Evolutionary conservation across 1,284 basidiomycete genomes (phyloP).

Genomic region (Ganoderma lingzhi): DNA sequence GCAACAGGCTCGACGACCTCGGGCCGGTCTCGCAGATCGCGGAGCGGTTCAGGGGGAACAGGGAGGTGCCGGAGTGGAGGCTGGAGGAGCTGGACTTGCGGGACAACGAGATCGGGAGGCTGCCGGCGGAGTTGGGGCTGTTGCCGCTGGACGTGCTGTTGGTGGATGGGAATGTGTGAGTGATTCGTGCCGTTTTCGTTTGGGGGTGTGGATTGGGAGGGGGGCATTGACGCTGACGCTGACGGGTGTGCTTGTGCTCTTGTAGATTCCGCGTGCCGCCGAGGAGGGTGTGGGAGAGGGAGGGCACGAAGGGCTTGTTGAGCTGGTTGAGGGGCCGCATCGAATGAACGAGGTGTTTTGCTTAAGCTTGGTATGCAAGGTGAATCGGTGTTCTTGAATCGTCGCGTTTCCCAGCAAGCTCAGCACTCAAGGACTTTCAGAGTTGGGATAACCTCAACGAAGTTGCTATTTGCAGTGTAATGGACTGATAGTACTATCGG

Average conservation of each 20-base stretch:
- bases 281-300: conserved; percentile 81
- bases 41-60: conserved; percentile 67
- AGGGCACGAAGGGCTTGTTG: conserved; percentile 82
- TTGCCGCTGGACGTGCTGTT: conserved; percentile 79
- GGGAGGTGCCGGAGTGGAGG: conserved; percentile 69
- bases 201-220: background rate
- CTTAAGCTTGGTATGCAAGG: background rate
- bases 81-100: conserved; percentile 82
- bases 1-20: conserved; percentile 68
- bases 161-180: conserved; percentile 79
- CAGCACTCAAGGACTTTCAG: background rate
- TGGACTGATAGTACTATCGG: background rate
- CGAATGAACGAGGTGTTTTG: conserved; percentile 48
- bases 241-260: background rate
- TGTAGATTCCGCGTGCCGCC: conserved; percentile 81
- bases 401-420: background rate
- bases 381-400: background rate
- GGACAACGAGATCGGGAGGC: conserved; percentile 77
- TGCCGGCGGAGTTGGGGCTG: conserved; percentile 74
- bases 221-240: background rate
- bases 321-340: conserved; percentile 78
- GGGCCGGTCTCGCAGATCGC: conserved; percentile 69
- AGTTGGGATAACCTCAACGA: background rate
- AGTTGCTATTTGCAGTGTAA: background rate
- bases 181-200: background rate